Conservation (phyloP, 495 filamentous ascomycete species). For the Polyplosphaeria fusca region DNA sequence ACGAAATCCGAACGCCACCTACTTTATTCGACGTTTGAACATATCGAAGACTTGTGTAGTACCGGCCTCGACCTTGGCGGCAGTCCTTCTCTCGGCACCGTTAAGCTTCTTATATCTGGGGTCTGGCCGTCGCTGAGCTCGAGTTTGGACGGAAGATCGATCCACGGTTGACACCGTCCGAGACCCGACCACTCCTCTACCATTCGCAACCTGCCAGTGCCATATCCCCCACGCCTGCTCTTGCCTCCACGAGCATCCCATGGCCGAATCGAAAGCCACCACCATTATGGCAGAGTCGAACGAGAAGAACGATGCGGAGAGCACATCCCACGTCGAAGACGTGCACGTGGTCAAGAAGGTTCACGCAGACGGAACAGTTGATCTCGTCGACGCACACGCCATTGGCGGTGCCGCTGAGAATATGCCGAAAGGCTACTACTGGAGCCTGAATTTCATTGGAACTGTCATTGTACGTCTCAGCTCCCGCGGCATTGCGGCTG, state of each 20-base stretch:
- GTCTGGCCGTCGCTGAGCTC: too few relatives aligned
- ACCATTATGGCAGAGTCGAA: slow-evolving; percentile 16
- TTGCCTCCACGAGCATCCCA: not conserved
- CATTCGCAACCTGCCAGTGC: too few relatives aligned
- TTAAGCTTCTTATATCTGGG: too few relatives aligned
- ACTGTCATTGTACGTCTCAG: slow-evolving; percentile 27
- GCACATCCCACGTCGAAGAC: slow-evolving; percentile 7
- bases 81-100: too few relatives aligned
- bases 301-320: slow-evolving; percentile 9
- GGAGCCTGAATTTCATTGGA: slow-evolving; percentile 33
- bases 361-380: slow-evolving; percentile 27
- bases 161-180: too few relatives aligned
- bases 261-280: slow-evolving; percentile 9
- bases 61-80: too few relatives aligned
- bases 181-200: too few relatives aligned
- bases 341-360: slow-evolving; percentile 31
- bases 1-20: slow-evolving; percentile 13
- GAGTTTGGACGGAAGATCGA: too few relatives aligned
- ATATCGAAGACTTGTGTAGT: too few relatives aligned
- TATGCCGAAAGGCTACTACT: slow-evolving; percentile 36
- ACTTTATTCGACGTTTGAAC: too few relatives aligned
- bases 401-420: slow-evolving; percentile 32
- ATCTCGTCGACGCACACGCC: slow-evolving; percentile 32
- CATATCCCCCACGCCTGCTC: too few relatives aligned
- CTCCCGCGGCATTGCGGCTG: too few relatives aligned